These are phyloP conservation scores for Stephania japonica DNA, from an alignment of 164 flowering plant species.

Conservation along the genomic window DNA sequence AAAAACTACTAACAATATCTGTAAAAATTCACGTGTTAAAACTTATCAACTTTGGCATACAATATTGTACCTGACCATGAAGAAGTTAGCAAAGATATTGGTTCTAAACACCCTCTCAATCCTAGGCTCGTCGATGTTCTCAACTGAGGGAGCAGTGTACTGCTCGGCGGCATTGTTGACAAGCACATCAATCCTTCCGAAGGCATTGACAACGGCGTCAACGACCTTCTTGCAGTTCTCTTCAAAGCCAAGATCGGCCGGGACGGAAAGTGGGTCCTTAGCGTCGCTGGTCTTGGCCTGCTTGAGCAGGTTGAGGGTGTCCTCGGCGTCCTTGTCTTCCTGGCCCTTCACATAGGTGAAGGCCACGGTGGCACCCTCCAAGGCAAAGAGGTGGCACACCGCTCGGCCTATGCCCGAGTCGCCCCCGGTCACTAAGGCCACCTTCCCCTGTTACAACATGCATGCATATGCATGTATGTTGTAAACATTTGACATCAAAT, in stretches of 20 bases:
- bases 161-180: conserved; percentile 66
- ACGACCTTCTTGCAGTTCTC: conserved; percentile 56
- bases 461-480: too few relatives aligned
- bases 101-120: conserved; percentile 58
- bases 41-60: too few relatives aligned
- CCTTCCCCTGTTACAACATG: conserved; percentile 41
- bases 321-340: conserved; percentile 71
- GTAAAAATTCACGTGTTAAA: too few relatives aligned
- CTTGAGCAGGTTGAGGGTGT: conserved; percentile 43
- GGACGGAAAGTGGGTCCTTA: conserved; percentile 47
- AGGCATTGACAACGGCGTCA: conserved; percentile 46
- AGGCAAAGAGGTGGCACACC: conserved; percentile 47
- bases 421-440: conserved; percentile 70
- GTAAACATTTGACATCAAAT: too few relatives aligned
- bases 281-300: conserved; percentile 34
- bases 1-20: too few relatives aligned
- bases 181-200: conserved; percentile 49
- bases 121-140: conserved; percentile 43
- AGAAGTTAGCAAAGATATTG: conserved; percentile 51
- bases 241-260: conserved; percentile 55
- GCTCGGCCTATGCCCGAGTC: conserved; percentile 84
- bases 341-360: conserved; percentile 65
- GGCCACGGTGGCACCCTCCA: conserved; percentile 79
- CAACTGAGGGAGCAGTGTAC: conserved; percentile 28
- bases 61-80: conserved; percentile 41